Conservation (phyloP, 2,329 filamentous ascomycete species). For the Cladorrhinum sp. region DNA sequence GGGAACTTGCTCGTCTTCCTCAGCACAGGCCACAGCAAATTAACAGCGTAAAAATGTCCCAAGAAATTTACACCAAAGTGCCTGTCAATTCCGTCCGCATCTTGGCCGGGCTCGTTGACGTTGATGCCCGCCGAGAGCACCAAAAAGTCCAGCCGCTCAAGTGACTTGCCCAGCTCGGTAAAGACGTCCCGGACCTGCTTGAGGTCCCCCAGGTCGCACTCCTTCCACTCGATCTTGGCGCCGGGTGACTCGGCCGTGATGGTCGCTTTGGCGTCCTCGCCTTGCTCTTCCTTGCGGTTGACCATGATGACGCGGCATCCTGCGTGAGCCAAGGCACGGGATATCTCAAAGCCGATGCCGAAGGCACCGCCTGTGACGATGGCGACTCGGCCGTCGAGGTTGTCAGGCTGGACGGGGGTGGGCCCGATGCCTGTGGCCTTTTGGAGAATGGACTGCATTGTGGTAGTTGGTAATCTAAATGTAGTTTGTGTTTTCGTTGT, state of each 20-base stretch:
- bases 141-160: conserved; percentile 42
- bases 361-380: conserved; percentile 39
- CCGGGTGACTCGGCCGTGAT: conserved; percentile 30
- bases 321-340: conserved; percentile 33
- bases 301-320: conserved; percentile 38
- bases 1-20: conserved; percentile 39
- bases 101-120: conserved; percentile 37
- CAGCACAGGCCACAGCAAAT: conserved; percentile 42
- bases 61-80: conserved; percentile 46
- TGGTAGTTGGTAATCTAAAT: conserved; percentile 1
- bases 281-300: conserved; percentile 35
- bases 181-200: conserved; percentile 39
- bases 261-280: conserved; percentile 29
- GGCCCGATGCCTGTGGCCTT: conserved; percentile 35
- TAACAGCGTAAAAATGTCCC: conserved; percentile 43
- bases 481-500: neutral
- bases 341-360: conserved; percentile 39
- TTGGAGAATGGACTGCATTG: conserved; percentile 40
- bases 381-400: conserved; percentile 37
- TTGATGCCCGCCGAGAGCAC: conserved; percentile 45
- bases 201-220: conserved; percentile 41
- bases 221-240: conserved; percentile 39
- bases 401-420: conserved; percentile 33
- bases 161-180: conserved; percentile 32
- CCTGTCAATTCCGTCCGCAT: conserved; percentile 41